phyloP scores from a whole-genome alignment of 2,329 filamentous ascomycete species.

The Penicillium sp. region DNA sequence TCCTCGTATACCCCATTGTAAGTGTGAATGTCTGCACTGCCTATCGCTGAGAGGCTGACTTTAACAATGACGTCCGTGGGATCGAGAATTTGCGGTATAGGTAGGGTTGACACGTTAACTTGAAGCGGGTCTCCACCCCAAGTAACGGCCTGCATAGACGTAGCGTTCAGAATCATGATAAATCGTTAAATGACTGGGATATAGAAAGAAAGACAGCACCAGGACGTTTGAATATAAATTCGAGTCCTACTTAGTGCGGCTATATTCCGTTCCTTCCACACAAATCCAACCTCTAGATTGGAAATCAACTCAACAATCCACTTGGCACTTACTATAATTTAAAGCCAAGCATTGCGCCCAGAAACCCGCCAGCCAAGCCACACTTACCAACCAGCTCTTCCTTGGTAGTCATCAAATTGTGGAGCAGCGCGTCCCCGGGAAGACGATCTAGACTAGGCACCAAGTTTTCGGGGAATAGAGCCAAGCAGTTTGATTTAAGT shows the following conservation, averaged over 20 bases:
- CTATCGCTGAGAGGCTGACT: slow-evolving; percentile 44
- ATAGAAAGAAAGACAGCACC: background rate
- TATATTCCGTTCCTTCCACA: background rate
- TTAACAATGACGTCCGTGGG: slow-evolving; percentile 44
- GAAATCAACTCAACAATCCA: background rate
- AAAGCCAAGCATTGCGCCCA: slow-evolving; percentile 1
- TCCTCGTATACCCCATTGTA: slow-evolving; percentile 39
- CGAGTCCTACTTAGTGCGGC: background rate
- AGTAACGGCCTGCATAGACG: slow-evolving; percentile 37
- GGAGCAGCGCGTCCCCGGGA: background rate
- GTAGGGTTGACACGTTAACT: slow-evolving; percentile 31
- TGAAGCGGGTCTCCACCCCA: slow-evolving; percentile 37
- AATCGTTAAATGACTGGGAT: background rate
- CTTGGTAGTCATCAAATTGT: slow-evolving; percentile 7
- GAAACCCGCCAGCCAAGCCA: background rate
- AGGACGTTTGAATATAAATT: background rate
- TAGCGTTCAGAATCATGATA: slow-evolving; percentile 3
- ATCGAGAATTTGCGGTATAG: slow-evolving; percentile 27
- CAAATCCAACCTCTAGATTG: background rate
- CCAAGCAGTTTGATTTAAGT: background rate
- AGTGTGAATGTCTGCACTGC: slow-evolving; percentile 44
- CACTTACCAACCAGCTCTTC: background rate
- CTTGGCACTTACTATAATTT: too few species aligned
- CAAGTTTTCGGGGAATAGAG: background rate
- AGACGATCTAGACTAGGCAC: slow-evolving; percentile 1